phyloP scores from a whole-genome alignment of 2,329 filamentous ascomycete genomes.

The Calonectria hongkongensis region DNA sequence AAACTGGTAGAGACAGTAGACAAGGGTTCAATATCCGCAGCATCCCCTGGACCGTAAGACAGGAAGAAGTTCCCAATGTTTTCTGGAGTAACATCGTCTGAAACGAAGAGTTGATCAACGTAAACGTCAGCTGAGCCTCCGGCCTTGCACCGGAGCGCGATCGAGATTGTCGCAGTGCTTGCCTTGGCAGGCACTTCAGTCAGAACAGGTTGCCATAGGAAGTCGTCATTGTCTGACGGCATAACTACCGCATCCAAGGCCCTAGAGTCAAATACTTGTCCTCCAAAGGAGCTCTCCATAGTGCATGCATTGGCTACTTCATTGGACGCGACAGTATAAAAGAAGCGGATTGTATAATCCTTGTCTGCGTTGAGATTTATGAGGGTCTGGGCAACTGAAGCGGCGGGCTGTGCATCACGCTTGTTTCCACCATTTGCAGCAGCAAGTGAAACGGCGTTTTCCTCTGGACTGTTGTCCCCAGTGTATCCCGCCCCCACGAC shows the following conservation, averaged over 20 bases:
- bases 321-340: constrained; percentile 9
- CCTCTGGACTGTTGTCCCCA: not conserved
- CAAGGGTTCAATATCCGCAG: too few relatives aligned
- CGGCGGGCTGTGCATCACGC: not conserved
- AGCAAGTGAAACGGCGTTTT: not conserved
- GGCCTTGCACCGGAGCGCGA: constrained; percentile 35
- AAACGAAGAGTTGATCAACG: constrained; percentile 48
- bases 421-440: not conserved
- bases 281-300: not conserved
- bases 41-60: constrained; percentile 23
- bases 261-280: not conserved
- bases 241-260: not conserved
- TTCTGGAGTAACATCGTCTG: constrained; percentile 47
- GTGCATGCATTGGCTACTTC: not conserved
- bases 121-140: constrained; percentile 36
- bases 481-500: constrained; percentile 8
- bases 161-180: not conserved
- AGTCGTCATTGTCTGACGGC: not conserved
- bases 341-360: constrained; percentile 9
- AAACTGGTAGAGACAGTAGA: not conserved
- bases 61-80: constrained; percentile 42
- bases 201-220: constrained; percentile 33
- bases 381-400: not conserved
- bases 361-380: not conserved
- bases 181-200: not conserved